A percentile compares a stretch with the other conserved stretches of the same genome.
Conservation (phyloP, 257 asterid genomes). For the Asclepias syriaca region DNA sequence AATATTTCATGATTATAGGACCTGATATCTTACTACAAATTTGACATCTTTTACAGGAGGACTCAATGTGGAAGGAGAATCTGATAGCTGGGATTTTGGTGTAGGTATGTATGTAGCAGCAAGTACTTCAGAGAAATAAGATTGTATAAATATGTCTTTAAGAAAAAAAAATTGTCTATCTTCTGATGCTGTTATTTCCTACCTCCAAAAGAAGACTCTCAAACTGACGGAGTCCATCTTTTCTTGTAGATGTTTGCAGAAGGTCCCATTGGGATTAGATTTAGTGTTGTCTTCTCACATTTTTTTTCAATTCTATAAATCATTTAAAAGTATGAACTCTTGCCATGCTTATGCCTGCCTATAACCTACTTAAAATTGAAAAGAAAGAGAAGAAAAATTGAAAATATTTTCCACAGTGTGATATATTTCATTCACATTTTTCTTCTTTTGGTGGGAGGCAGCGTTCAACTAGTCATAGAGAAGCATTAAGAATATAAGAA, state of each 20-base stretch:
- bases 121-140: constrained; percentile 2
- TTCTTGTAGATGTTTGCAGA: background rate
- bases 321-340: background rate
- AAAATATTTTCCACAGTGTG: background rate
- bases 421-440: no score
- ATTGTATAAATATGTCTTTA: no score
- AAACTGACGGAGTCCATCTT: background rate
- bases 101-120: constrained; percentile 47
- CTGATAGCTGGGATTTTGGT: constrained; percentile 99
- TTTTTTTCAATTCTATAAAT: background rate
- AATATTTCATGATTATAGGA: background rate
- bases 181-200: background rate
- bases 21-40: background rate
- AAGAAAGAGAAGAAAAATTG: no score
- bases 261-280: no score
- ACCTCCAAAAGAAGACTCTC: background rate
- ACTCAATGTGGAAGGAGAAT: constrained; percentile 89
- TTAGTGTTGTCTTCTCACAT: background rate
- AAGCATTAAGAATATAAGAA: background rate
- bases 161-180: background rate
- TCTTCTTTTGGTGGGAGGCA: background rate
- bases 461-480: background rate
- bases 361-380: no score
- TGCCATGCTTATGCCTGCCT: background rate
- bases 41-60: constrained; percentile 59